A percentile compares a stretch with the other conserved stretches of the same genome.
Evolutionary conservation across 1,284 basidiomycete species (phyloP).

Genomic region (Sporisorium graminicola): DNA sequence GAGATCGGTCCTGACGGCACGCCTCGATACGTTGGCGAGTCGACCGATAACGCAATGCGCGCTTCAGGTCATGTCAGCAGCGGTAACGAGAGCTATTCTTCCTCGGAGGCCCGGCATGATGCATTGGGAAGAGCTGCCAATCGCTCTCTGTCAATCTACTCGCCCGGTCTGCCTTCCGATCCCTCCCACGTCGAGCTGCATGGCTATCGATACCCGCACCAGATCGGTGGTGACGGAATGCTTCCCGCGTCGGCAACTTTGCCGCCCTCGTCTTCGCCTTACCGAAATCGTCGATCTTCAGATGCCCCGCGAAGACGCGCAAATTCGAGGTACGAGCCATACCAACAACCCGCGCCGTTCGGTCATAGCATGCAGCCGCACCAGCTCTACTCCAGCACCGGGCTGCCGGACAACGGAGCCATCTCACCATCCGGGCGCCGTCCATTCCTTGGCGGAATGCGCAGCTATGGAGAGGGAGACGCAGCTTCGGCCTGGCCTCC

Average conservation of each 20-base stretch:
- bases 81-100: constrained; percentile 47
- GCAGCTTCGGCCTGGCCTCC: constrained; percentile 7
- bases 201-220: constrained; percentile 35
- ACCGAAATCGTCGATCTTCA: constrained; percentile 27
- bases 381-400: constrained; percentile 21
- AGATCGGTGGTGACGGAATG: constrained; percentile 46
- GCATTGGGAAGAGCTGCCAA: constrained; percentile 15
- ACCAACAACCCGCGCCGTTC: constrained; percentile 8
- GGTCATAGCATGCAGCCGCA: constrained; percentile 20
- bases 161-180: constrained; percentile 23
- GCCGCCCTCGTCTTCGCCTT: constrained; percentile 12
- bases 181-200: constrained; percentile 23
- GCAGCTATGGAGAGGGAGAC: constrained; percentile 18
- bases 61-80: constrained; percentile 36
- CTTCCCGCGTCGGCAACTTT: constrained; percentile 26
- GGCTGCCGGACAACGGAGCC: constrained; percentile 9
- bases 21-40: constrained; percentile 73
- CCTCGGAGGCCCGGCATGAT: constrained; percentile 39
- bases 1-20: constrained; percentile 85
- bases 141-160: constrained; percentile 35
- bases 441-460: constrained; percentile 4
- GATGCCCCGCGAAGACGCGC: constrained; percentile 37
- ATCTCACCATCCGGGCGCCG: constrained; percentile 29
- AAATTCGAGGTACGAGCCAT: constrained; percentile 46
- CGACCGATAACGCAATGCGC: constrained; percentile 68